Base-by-base conservation (phyloP, 1,139 yeast species). In the Geotrichum cucujoidarum region DNA sequence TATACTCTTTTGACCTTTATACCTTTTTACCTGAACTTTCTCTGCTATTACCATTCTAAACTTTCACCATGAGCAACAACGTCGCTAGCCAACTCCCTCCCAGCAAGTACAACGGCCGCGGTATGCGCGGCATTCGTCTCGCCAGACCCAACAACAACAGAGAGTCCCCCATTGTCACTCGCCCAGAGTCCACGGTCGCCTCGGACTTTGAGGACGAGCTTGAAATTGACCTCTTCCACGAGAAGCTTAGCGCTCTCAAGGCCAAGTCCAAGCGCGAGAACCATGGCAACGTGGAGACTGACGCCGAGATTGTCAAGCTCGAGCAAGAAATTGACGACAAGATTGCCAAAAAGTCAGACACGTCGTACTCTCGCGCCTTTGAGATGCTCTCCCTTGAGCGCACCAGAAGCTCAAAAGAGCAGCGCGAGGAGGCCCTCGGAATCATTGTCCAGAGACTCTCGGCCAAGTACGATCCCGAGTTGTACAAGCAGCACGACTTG, bases 351-450 rank as follows among this genome's bases (percentile, higher is more conserved):
- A 27, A 40, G n/a, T 39, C 32, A 13, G 47, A 36, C 14, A 13
- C 40, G 11, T 30, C 43, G 20, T 60, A 59, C 42, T 48, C 57
- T 3, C 57, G 58, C 39, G 57, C 60, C 32, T 56, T 63, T 18
- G 69, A 66, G 50, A 54, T 59, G 36, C 57, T 66, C 16, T 49
- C 55, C 5, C 49, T 57, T 16, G 68, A 66, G 48, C 52, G 68
- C n/a, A 52, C 67, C 32, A 60, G 55, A 40, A 58, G 66, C 7
- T 61, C 68, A 2, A 54, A 61, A 18, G 63, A 58, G 37, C 66
- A 64, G 8, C 54, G 70, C 4, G 68, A 67, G 47, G 55, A 62
- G 45, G 69, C 70, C 3, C 49, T 66, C 40, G 56, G 53, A 21
- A 48, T 55, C 17, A 55, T 65, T 21, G 48, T 63, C 20, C 47